Base-by-base conservation (phyloP, 2,329 filamentous ascomycete species). In the Penicillium sp. region DNA sequence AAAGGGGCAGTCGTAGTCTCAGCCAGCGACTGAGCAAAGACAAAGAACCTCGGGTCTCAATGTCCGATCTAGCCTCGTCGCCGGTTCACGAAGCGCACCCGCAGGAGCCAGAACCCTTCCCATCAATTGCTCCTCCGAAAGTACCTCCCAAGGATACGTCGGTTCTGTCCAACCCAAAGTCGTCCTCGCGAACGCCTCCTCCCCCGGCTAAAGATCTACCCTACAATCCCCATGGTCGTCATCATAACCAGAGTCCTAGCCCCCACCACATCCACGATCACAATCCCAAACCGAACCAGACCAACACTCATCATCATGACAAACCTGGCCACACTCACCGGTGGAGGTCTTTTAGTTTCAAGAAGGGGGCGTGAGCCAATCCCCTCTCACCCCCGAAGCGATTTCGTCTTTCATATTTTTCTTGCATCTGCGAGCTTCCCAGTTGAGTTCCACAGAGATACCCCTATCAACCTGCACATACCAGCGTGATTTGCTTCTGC, bases 1-100 rank as follows among this genome's bases (percentile, higher is more conserved):
- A 80, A 50, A 74, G 81, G 37, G 79, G 79, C 7, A 86, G 82
- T 61, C 90, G 85, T 68, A 88, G 85, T 47, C 75, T 94, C 69
- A 77, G 84, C 32, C 78, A 82, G 46, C 86, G 83, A 62, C 84
- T 84, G 3, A 48, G 42, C 35, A 65, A 62, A 35, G 59, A 65
- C 15, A 64, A 61, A 44, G 64, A 68, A 27, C 64, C 47, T 22
- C 54, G 54, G 29, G 34, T 41, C n/a, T 56, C 53, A 6, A 54
- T 54, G 16, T 62, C 55, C 5, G 52, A 55, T 34, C 32, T 55
- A 3, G 41, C 53, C 16, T 30, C 50, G 3, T 39, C 48, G 5
- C 43, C 48, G 7, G 39, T 52, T 10, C 39, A 46, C 9, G 59
- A 57, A 35, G 34, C 42, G 18, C 45, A 47, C 3, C 16, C 30